Base-by-base conservation (phyloP, 2,329 filamentous ascomycete species). In the Ophiostoma sp. region DNA sequence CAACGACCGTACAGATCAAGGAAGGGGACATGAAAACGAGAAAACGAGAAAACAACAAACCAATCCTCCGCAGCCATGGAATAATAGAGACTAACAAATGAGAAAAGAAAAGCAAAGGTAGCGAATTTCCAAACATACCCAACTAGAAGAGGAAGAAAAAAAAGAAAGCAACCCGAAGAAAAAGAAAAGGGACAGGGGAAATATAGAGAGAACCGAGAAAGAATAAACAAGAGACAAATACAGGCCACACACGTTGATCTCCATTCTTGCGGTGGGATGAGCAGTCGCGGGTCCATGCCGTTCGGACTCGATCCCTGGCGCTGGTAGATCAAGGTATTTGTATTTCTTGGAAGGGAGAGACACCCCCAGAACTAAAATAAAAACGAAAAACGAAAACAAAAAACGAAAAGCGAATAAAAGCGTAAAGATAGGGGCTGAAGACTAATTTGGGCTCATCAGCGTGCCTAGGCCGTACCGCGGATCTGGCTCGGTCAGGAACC, bases 401-500 rank as follows among this genome's bases (percentile, higher is more conserved):
- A 1, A 47, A 36, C 16, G 9, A 66, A 42, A 64, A 16, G 18
- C 36, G 11, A 9, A 12, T 40, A n/a, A 40, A 40, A 62, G 6
- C 14, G 27, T 2, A 36, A 42, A 42, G 27, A 3, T 49, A 18
- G 11, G 18, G 9, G 16, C 27, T 4, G 7, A 40, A 62, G 5
- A 12, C n/a, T 11, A 63, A n/a, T 63, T 63, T 41, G 60, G 60
- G 4, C 75, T 77, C 65, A 83, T 83, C 66, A 85, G 79, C 78
- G 84, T 85, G 66, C 80, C 80, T 60, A 86, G 77, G 18, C 79
- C 81, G 71, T 84, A 86, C 69, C 84, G 80, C 41, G 84, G 83
- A 70, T 87, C 84, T 16, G 81, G 82, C 69, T 81, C 79, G 66
- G 78, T 80, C 68, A 85, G 76, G 38, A 84, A 79, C 66, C 80